These are phyloP conservation scores for Leccinellum luteum DNA, from an alignment of 768 basidiomycete genomes.

Conservation along the genomic window DNA sequence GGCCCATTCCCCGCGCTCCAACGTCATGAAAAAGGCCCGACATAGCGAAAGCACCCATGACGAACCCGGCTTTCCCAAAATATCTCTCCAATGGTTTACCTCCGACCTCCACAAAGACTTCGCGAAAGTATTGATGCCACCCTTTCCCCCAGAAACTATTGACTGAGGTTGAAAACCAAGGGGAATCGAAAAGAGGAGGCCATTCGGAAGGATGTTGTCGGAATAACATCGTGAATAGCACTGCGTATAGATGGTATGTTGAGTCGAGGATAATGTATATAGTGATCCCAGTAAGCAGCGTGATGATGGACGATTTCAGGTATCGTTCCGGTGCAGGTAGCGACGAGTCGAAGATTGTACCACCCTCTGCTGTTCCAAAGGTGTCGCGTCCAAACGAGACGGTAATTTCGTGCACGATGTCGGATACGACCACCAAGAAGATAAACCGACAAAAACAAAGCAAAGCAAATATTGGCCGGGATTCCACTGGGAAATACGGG, in stretches of 20 bases:
- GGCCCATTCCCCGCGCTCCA: conserved; percentile 51
- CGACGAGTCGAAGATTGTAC: conserved; percentile 37
- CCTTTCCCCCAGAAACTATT: conserved; percentile 56
- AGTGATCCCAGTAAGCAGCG: conserved; percentile 41
- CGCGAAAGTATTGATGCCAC: conserved; percentile 73
- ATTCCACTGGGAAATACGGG: conserved; percentile 16
- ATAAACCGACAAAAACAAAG: conserved; percentile 13
- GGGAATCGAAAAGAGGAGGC: conserved; percentile 61
- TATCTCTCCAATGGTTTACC: conserved; percentile 40
- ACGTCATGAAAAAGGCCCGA: conserved; percentile 62
- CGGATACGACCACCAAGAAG: conserved; percentile 4
- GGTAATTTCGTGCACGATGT: not conserved
- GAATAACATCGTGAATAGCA: conserved; percentile 46
- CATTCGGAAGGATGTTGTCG: conserved; percentile 50
- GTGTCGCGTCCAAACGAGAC: conserved; percentile 38
- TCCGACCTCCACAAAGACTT: conserved; percentile 52
- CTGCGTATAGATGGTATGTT: conserved; percentile 40
- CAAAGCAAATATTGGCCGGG: conserved; percentile 16
- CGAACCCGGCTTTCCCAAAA: conserved; percentile 46
- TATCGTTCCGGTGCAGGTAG: conserved; percentile 34
- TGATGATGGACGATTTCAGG: conserved; percentile 43
- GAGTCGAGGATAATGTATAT: conserved; percentile 46
- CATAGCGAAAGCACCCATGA: conserved; percentile 57
- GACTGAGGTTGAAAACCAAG: conserved; percentile 59
- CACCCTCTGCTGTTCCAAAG: conserved; percentile 34